These are phyloP conservation scores for Inga leiocalycina DNA, from an alignment of 306 rosid genomes.

Conservation along the genomic window DNA sequence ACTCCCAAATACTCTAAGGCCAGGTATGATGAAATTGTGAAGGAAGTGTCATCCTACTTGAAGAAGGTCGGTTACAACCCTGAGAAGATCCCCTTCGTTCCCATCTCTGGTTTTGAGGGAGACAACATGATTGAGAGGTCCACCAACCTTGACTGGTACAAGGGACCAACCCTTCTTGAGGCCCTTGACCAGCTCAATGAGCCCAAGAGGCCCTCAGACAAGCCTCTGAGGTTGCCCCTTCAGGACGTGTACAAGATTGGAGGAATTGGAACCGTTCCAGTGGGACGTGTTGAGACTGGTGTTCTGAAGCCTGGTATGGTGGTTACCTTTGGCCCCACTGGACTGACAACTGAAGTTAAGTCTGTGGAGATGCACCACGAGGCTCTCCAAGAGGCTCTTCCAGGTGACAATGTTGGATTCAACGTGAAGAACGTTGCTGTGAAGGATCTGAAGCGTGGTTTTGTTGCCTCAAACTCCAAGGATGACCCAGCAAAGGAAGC, in stretches of 20 bases:
- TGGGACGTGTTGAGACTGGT: conserved; percentile 84
- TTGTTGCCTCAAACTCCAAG: conserved; percentile 91
- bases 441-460: conserved; percentile 97
- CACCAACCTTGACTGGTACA: conserved; percentile 94
- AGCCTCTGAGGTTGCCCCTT: conserved; percentile 87
- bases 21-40: conserved; percentile 86
- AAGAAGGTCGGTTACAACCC: conserved; percentile 96
- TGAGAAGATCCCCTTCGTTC: conserved; percentile 79
- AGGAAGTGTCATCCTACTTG: conserved; percentile 90
- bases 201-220: conserved; percentile 91
- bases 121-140: conserved; percentile 94
- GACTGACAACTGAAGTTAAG: conserved; percentile 52
- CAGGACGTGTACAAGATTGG: conserved; percentile 99
- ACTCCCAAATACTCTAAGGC: conserved; percentile 88
- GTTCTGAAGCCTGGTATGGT: conserved; percentile 39
- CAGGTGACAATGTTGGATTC: conserved; percentile 65
- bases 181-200: conserved; percentile 77
- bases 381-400: conserved; percentile 41
- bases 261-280: conserved; percentile 96
- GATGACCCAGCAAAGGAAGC: conserved; percentile 96
- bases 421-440: conserved; percentile 93
- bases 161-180: conserved; percentile 93
- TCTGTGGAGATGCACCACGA: conserved; percentile 57
- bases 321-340: conserved; percentile 46
- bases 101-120: conserved; percentile 94